phyloP scores from a whole-genome alignment of 768 basidiomycete species.

The Phylloporus sp. region DNA sequence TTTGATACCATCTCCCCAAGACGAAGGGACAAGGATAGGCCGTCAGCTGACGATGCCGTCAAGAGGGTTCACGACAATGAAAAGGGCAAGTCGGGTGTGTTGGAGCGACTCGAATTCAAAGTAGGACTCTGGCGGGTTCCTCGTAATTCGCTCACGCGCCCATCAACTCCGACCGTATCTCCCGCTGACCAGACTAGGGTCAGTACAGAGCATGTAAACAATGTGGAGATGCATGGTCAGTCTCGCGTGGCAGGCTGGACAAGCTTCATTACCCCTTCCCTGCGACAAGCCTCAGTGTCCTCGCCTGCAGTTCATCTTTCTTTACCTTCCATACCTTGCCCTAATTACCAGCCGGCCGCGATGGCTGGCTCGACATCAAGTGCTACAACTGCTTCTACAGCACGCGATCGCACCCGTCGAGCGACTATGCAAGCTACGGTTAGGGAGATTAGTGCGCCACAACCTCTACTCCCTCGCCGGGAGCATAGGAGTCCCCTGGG shows the following conservation, averaged over 20 bases:
- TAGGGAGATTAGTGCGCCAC: slow-evolving; percentile 41
- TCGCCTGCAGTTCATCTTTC: slow-evolving; percentile 69
- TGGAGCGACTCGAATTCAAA: slow-evolving; percentile 47
- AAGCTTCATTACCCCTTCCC: slow-evolving; percentile 60
- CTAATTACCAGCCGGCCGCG: slow-evolving; percentile 46
- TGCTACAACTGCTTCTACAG: slow-evolving; percentile 44
- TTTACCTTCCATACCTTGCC: slow-evolving; percentile 52
- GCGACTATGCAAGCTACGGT: slow-evolving; percentile 33
- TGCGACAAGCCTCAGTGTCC: slow-evolving; percentile 69
- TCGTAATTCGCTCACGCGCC: slow-evolving; percentile 38
- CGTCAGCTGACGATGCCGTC: slow-evolving; percentile 26
- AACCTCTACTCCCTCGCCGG: slow-evolving; percentile 34
- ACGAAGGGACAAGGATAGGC: slow-evolving; percentile 41
- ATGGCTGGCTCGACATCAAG: slow-evolving; percentile 47
- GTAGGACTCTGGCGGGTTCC: slow-evolving; percentile 46
- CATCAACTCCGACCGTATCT: slow-evolving; percentile 39
- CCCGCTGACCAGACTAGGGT: slow-evolving; percentile 21
- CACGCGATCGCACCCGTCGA: slow-evolving; percentile 42
- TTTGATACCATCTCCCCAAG: slow-evolving; percentile 43
- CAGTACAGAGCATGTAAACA: slow-evolving; percentile 30
- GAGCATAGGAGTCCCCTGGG: slow-evolving; percentile 22
- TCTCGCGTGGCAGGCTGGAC: slow-evolving; percentile 51
- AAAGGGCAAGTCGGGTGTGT: slow-evolving; percentile 43
- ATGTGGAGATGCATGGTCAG: slow-evolving; percentile 36
- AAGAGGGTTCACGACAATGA: slow-evolving; percentile 33